Percentiles rank a stretch among this genome's conserved stretches.
These are phyloP conservation scores for Silene uniflora DNA, from an alignment of 148 eudicot genomes.

Conservation along the genomic window DNA sequence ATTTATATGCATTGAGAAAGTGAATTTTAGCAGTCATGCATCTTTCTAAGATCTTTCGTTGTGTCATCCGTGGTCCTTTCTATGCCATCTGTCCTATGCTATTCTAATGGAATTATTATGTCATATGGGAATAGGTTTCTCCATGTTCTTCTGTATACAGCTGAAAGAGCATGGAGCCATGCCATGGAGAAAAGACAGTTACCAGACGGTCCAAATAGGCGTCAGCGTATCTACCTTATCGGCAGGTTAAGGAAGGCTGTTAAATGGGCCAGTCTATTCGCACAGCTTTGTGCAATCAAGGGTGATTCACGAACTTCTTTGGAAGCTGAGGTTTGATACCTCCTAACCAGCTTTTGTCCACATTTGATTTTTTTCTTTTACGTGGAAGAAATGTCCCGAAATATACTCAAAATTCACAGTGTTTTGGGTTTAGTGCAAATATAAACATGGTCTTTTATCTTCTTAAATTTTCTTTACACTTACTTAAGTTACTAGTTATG, in stretches of 20 bases:
- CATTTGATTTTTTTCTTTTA: background rate
- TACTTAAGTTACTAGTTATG: background rate
- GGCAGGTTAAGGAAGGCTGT: slow-evolving; percentile 93
- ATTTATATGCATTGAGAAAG: background rate
- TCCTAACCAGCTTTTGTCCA: too few relatives aligned
- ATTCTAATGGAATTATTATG: slow-evolving; percentile 2
- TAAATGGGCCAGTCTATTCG: slow-evolving; percentile 81
- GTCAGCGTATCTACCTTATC: slow-evolving; percentile 80
- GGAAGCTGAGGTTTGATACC: slow-evolving; percentile 81
- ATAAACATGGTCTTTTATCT: too few relatives aligned
- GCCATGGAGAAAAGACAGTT: slow-evolving; percentile 99
- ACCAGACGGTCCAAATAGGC: slow-evolving; percentile 87
- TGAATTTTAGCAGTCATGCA: background rate
- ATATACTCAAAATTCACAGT: too few relatives aligned
- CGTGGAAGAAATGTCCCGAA: background rate
- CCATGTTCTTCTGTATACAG: slow-evolving; percentile 72
- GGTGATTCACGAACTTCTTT: slow-evolving; percentile 96
- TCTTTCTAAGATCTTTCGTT: background rate
- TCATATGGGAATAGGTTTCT: slow-evolving; percentile 53
- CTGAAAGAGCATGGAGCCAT: slow-evolving; percentile 99
- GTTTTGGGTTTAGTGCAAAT: too few relatives aligned
- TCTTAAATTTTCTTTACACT: background rate
- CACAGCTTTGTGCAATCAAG: slow-evolving; percentile 79
- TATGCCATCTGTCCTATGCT: background rate
- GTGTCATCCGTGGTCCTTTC: background rate